Base-by-base conservation (phyloP, 2,329 filamentous ascomycete genomes). In the Penicillium sp. region DNA sequence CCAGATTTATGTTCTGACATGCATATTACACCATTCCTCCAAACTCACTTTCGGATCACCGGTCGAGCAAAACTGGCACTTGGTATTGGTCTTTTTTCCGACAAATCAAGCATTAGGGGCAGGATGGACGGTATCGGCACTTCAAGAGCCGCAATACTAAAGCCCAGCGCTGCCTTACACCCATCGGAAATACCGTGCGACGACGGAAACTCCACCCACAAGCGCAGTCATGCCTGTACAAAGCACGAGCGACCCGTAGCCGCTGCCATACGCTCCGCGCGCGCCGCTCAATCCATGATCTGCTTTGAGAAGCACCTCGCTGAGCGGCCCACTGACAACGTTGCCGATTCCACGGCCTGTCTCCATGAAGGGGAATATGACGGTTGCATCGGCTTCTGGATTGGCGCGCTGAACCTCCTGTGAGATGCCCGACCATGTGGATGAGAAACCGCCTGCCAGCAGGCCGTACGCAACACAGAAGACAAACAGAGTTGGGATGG, bases 331-430 rank as follows among this genome's bases (percentile, higher is more conserved):
- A 36, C 50, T 52, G 10, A 28, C 48, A 5, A 55, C 40, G 29
- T 55, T 55, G 2, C 51, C 52, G 3, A 55, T 45, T 6, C 52
- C 52, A 7, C 52, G 45, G 1, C 52, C 52, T 1, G 41, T 37
- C 11, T 54, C 52, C 50, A 55, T 48, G 25, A 54, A 55, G 7
- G 52, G 48, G 21, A 54, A 55, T 2, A 55, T 54, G 6, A 55
- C 51, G 7, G 46, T 47, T 3, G 34, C 32, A 21, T 54, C 51
- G 3, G 51, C 33, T 5, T n/a, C 25, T 2, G 51, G 46, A 10
- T 49, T 54, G 1, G 46, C 41, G 3, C 31, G 38, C 17, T 50
- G 42, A 5, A 55, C 43, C 26, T 54, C 48, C 8, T 46, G 33
- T 2, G 51, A 43, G 10, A 54, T 41, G 2, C 52, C 49, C 2